phyloP scores from a whole-genome alignment of 495 filamentous ascomycete species.

The Tuber microsphaerosporum region DNA sequence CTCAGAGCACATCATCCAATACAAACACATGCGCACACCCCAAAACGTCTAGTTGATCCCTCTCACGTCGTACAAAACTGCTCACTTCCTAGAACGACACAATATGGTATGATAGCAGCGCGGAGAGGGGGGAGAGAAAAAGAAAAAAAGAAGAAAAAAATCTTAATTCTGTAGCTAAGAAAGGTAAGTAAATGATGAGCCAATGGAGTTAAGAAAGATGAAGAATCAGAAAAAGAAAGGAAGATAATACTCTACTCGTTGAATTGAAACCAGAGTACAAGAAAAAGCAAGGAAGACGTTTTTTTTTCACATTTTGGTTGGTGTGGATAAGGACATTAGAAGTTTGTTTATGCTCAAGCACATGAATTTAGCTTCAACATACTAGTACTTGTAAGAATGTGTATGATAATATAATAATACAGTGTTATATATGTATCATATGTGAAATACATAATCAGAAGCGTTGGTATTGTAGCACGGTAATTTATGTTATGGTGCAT shows the following conservation, averaged over 20 bases:
- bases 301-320: neutral
- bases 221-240: neutral
- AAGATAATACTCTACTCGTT: neutral
- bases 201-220: neutral
- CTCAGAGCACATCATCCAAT: neutral
- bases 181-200: neutral
- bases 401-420: neutral
- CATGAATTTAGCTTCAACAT: neutral
- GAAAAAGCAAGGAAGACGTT: neutral
- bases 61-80: neutral
- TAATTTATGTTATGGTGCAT: neutral
- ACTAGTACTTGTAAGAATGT: neutral
- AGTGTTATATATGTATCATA: neutral
- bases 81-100: neutral
- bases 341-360: neutral
- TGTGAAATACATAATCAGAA: neutral
- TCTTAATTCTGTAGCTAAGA: neutral
- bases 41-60: neutral
- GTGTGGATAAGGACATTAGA: neutral
- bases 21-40: neutral
- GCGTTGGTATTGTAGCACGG: neutral
- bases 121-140: neutral
- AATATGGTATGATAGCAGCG: neutral
- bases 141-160: neutral
- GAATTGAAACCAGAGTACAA: neutral